Percentiles rank a stretch among this genome's conserved stretches.
These are phyloP conservation scores for Cyclotella distinguenda DNA, from an alignment of 108 stramenopile genomes.

Conservation along the genomic window DNA sequence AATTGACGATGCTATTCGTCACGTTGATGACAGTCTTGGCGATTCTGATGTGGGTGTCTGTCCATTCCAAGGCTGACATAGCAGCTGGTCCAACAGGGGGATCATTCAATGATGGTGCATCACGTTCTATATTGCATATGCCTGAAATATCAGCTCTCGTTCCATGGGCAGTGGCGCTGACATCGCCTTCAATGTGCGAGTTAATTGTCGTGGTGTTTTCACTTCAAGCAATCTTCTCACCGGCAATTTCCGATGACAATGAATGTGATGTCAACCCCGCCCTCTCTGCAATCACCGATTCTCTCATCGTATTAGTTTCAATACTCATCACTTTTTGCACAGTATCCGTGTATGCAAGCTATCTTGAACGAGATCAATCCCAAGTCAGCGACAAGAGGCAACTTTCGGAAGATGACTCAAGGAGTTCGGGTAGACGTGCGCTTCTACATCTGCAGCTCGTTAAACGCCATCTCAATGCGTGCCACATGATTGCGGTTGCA, in stretches of 20 bases:
- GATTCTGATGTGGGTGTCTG: too few relatives aligned
- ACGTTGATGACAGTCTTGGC: too few relatives aligned
- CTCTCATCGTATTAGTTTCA: background rate
- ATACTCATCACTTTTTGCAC: background rate
- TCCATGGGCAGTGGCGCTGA: constrained; percentile 22
- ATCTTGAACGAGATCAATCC: too few relatives aligned
- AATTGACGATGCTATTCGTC: too few relatives aligned
- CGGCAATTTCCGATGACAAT: background rate
- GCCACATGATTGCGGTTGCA: constrained; percentile 21
- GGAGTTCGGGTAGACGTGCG: background rate
- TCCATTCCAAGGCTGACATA: too few relatives aligned
- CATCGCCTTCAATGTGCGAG: constrained; percentile 32
- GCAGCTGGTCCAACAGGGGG: background rate
- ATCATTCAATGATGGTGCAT: background rate
- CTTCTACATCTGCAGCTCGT: background rate
- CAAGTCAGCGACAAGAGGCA: too few relatives aligned
- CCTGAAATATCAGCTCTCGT: constrained; percentile 11
- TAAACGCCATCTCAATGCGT: constrained; percentile 14
- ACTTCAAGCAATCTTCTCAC: constrained; percentile 1
- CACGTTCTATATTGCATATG: background rate
- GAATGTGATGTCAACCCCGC: constrained; percentile 1
- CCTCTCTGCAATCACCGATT: background rate
- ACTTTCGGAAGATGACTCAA: too few relatives aligned
- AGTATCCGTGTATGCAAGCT: background rate
- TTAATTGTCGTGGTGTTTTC: constrained; percentile 17